Evolutionary conservation across 768 basidiomycete species (phyloP), one percentile per base, ranked within the genome.

Genomic region (Sutorius australiensis): DNA sequence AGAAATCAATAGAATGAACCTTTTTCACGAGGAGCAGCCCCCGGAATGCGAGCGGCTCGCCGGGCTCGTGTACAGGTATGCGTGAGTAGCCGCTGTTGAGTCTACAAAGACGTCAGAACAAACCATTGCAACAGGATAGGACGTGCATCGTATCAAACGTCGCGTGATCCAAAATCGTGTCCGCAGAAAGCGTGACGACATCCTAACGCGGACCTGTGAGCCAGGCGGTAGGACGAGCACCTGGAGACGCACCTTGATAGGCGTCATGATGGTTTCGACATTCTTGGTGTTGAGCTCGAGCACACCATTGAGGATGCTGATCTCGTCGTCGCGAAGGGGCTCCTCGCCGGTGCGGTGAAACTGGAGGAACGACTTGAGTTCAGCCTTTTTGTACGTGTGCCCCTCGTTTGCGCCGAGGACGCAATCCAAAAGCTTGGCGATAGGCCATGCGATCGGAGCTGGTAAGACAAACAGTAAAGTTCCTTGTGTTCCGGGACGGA

Each of bases 71-170:
- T 0, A 98, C 80, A 0, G 95, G 95, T 63, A 98, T 90, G 17
- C 95, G 84, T 1, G 93, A 95, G 66, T 95, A 97, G 0, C 95
- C 95, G 57, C 84, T 88, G n/a, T 76, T 64, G 19, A 89, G 69
- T 41, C 85, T 88, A 60, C n/a, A 50, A 9, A 5, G 50, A 21
- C 8, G 28, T 60, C 44, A 58, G 56, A 17, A 21, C 12, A 54
- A 14, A 30, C 30, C 36, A 27, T 45, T 11, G 31, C 30, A 37
- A 27, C 44, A 12, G 5, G 32, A 54, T 6, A n/a, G 46, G 68
- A 69, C 77, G 12, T 61, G 88, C 89, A 92, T 80, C 42, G 75
- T 75, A 64, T 95, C 92, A 16, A 98, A 84, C 1, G 81, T 81
- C 1, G 79, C 73, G 59, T 92, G 84, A 67, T 97, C 87, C 41